Percentiles rank a stretch among this genome's conserved stretches.
These are phyloP conservation scores for Chenopodium album DNA, from an alignment of 148 eudicot genomes.

Conservation along the genomic window DNA sequence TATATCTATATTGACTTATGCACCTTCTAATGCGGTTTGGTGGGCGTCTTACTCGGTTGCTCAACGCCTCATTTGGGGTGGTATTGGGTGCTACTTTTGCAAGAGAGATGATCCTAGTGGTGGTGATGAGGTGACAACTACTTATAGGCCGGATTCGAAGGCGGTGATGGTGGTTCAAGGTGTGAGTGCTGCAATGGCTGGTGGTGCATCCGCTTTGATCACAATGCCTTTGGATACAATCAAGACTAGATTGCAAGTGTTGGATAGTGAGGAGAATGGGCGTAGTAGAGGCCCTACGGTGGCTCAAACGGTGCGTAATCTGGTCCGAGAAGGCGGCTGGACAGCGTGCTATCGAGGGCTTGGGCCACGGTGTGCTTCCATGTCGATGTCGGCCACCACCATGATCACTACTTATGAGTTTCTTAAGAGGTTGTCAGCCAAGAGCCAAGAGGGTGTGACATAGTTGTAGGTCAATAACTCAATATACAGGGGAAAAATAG, in stretches of 20 bases:
- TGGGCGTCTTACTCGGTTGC: slow-evolving; percentile 75
- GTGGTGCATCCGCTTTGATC: slow-evolving; percentile 58
- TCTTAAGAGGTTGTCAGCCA: slow-evolving; percentile 62
- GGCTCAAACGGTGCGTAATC: slow-evolving; percentile 50
- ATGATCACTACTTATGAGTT: slow-evolving; percentile 81
- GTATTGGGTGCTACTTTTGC: slow-evolving; percentile 38
- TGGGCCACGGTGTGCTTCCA: slow-evolving; percentile 73
- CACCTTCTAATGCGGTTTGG: slow-evolving; percentile 74
- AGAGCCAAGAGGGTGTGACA: slow-evolving; percentile 49
- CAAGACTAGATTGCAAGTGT: slow-evolving; percentile 65
- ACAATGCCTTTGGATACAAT: slow-evolving; percentile 76
- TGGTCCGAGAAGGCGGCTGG: slow-evolving; percentile 75
- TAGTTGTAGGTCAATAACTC: slow-evolving; percentile 12
- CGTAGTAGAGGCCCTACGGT: slow-evolving; percentile 46
- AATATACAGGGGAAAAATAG: background rate
- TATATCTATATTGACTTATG: slow-evolving; percentile 67
- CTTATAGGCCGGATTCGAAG: slow-evolving; percentile 47
- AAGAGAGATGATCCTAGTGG: slow-evolving; percentile 32
- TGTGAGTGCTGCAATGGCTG: slow-evolving; percentile 65
- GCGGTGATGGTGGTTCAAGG: slow-evolving; percentile 66
- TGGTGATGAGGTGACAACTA: slow-evolving; percentile 13
- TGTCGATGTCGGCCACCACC: slow-evolving; percentile 72
- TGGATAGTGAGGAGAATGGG: slow-evolving; percentile 57
- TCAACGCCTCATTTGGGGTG: slow-evolving; percentile 64
- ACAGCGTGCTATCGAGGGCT: slow-evolving; percentile 65